Evolutionary conservation across 2,329 filamentous ascomycete genomes (phyloP).

Genomic region (Chalaropsis ovoidea): DNA sequence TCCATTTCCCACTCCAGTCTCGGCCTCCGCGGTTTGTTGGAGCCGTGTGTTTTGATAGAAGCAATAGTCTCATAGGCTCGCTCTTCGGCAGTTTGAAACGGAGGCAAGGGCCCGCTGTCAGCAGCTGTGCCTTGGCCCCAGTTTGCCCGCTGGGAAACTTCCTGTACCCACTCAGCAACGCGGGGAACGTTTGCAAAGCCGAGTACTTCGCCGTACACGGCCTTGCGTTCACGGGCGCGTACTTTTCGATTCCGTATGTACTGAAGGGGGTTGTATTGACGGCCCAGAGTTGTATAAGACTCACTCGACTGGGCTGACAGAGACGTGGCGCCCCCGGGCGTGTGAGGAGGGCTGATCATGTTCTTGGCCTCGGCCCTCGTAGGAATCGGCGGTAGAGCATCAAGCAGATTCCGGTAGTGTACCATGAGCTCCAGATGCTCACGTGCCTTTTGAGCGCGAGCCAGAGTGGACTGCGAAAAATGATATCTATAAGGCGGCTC

Average conservation of each 20-base stretch:
- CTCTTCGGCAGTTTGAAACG: constrained; percentile 39
- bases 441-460: constrained; percentile 73
- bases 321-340: constrained; percentile 31
- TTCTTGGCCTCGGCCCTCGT: constrained; percentile 12
- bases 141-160: constrained; percentile 38
- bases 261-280: constrained; percentile 82
- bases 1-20: constrained; percentile 77
- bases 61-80: constrained; percentile 38
- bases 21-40: constrained; percentile 56
- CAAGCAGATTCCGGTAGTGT: constrained; percentile 73
- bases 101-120: constrained; percentile 33
- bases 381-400: constrained; percentile 64
- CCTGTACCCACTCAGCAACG: constrained; percentile 68
- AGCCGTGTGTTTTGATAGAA: constrained; percentile 35
- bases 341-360: constrained; percentile 31
- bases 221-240: constrained; percentile 63
- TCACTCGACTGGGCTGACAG: constrained; percentile 29
- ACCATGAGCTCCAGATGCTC: constrained; percentile 75
- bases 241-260: constrained; percentile 85
- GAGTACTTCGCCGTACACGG: constrained; percentile 62
- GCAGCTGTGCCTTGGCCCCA: not conserved
- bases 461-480: constrained; percentile 69
- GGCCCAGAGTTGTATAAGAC: constrained; percentile 43
- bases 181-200: constrained; percentile 65
- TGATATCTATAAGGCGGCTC: constrained; percentile 45